These are phyloP conservation scores for Cryptosporidium sp. DNA, from an alignment of 169 alveolate species.

Conservation along the genomic window DNA sequence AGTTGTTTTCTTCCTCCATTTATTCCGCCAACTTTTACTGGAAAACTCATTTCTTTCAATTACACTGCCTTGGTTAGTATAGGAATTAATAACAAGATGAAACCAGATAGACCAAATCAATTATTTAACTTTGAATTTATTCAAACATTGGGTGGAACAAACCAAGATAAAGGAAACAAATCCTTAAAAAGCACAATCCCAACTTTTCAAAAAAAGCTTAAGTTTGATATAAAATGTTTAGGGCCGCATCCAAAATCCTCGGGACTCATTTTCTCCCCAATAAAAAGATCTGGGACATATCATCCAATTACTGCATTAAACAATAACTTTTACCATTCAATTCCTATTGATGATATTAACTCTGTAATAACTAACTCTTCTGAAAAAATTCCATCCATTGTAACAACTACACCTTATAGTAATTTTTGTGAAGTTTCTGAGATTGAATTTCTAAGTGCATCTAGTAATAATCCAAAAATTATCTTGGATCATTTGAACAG, in stretches of 20 bases:
- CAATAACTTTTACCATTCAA: background rate
- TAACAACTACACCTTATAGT: background rate
- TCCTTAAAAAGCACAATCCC: background rate
- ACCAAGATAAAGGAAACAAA: background rate
- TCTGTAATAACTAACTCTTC: background rate
- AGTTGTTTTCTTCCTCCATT: slow-evolving; percentile 62
- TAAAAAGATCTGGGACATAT: background rate
- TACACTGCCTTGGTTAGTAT: slow-evolving; percentile 30
- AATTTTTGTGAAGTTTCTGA: background rate
- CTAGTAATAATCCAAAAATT: background rate
- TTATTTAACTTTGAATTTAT: background rate
- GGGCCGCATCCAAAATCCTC: slow-evolving; percentile 64
- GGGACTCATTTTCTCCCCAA: background rate
- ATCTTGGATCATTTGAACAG: slow-evolving; percentile 1
- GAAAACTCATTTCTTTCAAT: slow-evolving; percentile 21
- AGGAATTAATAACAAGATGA: slow-evolving; percentile 46
- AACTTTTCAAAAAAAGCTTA: slow-evolving; percentile 40
- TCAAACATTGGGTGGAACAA: background rate
- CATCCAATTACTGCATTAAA: slow-evolving; percentile 53
- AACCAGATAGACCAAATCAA: background rate
- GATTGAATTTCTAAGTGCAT: background rate
- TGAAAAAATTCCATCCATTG: background rate
- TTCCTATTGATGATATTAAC: background rate
- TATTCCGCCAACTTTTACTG: slow-evolving; percentile 58
- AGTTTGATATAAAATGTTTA: slow-evolving; percentile 51